These are phyloP conservation scores for Pseudevernia furfuracea DNA, from an alignment of 495 filamentous ascomycete species.

Conservation along the genomic window DNA sequence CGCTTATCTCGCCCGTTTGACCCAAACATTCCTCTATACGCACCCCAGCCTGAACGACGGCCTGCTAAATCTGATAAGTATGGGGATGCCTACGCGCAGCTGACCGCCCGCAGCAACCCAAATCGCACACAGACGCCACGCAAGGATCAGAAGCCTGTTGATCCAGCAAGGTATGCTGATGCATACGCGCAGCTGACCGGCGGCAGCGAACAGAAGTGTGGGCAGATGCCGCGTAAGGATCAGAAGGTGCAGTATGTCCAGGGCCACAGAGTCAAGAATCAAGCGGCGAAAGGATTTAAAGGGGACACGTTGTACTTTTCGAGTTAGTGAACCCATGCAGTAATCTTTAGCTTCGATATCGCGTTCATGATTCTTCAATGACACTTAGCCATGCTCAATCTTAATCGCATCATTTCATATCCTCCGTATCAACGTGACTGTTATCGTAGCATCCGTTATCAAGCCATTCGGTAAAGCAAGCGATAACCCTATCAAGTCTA, in stretches of 20 bases:
- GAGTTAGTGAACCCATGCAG: not conserved
- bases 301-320: not conserved
- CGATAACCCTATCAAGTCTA: not conserved
- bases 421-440: too few relatives aligned
- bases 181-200: not conserved
- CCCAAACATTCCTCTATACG: not conserved
- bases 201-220: not conserved
- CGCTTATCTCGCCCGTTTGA: not conserved
- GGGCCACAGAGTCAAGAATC: not conserved
- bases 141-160: not conserved
- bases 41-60: not conserved
- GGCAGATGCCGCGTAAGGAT: not conserved
- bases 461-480: not conserved
- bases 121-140: not conserved
- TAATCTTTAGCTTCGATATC: not conserved
- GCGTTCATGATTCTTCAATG: not conserved
- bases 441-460: too few relatives aligned
- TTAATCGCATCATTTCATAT: not conserved
- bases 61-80: not conserved
- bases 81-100: not conserved
- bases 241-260: not conserved
- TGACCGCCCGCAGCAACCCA: not conserved
- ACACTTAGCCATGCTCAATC: not conserved
- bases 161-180: not conserved
- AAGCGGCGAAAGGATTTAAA: not conserved